Evolutionary conservation across 139 green algal species (phyloP).

Genomic region (Chlamydomonas asymmetrica): DNA sequence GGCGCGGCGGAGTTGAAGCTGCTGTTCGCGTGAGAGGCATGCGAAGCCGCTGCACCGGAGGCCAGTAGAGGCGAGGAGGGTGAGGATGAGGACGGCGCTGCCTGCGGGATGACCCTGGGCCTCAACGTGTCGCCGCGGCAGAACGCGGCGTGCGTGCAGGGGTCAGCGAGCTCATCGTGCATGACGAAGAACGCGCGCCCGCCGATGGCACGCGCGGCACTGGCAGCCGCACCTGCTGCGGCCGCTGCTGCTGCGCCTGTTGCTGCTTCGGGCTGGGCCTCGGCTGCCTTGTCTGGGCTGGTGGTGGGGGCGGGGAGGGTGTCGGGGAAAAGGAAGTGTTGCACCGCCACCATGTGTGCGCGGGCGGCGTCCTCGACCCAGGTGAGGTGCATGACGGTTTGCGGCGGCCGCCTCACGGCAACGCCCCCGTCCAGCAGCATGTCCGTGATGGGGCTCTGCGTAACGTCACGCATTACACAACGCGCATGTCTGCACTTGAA

Average conservation of each 20-base stretch:
- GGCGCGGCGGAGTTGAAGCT: neutral
- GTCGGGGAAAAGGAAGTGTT: neutral
- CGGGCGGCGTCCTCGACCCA: conserved; percentile 23
- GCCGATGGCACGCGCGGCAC: neutral
- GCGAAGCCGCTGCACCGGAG: neutral
- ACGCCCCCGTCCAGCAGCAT: neutral
- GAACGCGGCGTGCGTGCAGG: conserved; percentile 2
- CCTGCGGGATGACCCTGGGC: neutral
- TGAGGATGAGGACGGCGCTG: neutral
- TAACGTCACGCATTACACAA: neutral
- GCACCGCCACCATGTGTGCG: conserved; percentile 10
- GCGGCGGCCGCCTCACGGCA: neutral
- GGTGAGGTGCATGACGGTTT: neutral
- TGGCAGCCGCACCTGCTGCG: neutral
- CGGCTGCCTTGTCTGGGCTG: neutral
- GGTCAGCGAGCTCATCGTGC: conserved; percentile 13
- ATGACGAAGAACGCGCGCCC: conserved; percentile 16
- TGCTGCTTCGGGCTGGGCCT: neutral
- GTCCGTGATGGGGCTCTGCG: neutral
- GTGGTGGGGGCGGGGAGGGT: neutral
- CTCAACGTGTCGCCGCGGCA: too few relatives aligned
- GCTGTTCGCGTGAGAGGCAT: neutral
- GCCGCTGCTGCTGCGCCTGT: neutral
- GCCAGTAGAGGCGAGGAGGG: neutral
- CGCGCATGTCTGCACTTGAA: neutral